A percentile compares a stretch with the other conserved stretches of the same genome.
These are phyloP conservation scores for Scheffersomyces illinoinensis DNA, from an alignment of 1,139 yeast genomes.

Conservation along the genomic window DNA sequence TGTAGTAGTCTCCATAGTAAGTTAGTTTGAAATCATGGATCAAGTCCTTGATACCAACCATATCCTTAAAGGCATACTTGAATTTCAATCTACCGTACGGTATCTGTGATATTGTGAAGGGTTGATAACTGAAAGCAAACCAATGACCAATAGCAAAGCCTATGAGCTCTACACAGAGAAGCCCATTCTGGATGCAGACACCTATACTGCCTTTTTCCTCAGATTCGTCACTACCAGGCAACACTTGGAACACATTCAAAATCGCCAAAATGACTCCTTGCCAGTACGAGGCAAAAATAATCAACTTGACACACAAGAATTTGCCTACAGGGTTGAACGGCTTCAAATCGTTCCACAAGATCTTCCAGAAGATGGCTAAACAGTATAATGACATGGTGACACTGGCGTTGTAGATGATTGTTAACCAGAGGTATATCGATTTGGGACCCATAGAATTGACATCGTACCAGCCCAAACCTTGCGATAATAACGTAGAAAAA, in stretches of 20 bases:
- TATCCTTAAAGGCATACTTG: constrained; percentile 68
- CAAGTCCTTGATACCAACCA: constrained; percentile 74
- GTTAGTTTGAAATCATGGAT: constrained; percentile 69
- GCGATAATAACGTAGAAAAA: constrained; percentile 52
- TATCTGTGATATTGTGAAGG: constrained; percentile 59
- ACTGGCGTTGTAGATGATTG: constrained; percentile 71
- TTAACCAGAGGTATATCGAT: constrained; percentile 66
- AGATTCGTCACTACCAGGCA: constrained; percentile 26
- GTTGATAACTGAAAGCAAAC: constrained; percentile 77
- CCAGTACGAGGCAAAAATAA: constrained; percentile 97
- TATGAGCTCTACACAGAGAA: constrained; percentile 80
- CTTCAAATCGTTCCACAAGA: constrained; percentile 70
- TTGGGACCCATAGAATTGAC: constrained; percentile 49
- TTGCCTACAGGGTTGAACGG: constrained; percentile 91
- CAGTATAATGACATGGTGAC: constrained; percentile 83
- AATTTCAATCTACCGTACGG: constrained; percentile 71
- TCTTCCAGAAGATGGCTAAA: constrained; percentile 89
- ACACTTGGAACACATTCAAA: constrained; percentile 54
- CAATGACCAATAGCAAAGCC: constrained; percentile 88
- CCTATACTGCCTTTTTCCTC: constrained; percentile 39
- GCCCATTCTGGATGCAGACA: constrained; percentile 70
- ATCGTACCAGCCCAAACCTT: constrained; percentile 51
- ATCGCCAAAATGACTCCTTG: constrained; percentile 77
- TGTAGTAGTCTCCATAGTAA: constrained; percentile 71
- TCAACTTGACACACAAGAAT: constrained; percentile 86